Evolutionary conservation across 2,329 filamentous ascomycete species (phyloP).

Genomic region (Talaromyces islandicus): DNA sequence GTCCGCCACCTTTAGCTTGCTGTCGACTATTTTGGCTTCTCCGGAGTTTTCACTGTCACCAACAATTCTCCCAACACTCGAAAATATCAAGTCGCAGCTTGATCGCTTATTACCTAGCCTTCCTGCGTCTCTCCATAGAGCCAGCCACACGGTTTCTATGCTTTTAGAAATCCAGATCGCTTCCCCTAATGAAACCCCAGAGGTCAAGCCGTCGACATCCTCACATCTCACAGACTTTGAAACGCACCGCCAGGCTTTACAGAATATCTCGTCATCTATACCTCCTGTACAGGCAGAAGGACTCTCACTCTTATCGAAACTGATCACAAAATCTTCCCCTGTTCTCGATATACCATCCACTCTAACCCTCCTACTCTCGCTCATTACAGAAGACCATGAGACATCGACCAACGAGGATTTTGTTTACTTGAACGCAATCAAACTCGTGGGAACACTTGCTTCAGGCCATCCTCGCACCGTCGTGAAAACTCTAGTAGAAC

Average conservation of each 20-base stretch:
- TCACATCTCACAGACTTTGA: conserved; percentile 32
- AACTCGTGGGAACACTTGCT: conserved; percentile 33
- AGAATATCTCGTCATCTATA: conserved; percentile 33
- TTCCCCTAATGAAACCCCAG: conserved; percentile 18
- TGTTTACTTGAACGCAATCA: conserved; percentile 39
- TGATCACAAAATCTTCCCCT: conserved; percentile 36
- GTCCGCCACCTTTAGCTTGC: conserved; percentile 35
- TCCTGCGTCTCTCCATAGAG: conserved; percentile 26
- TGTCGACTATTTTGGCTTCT: conserved; percentile 38
- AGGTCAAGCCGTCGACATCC: conserved; percentile 15
- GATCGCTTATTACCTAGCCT: conserved; percentile 31
- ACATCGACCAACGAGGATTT: conserved; percentile 34
- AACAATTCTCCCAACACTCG: conserved; percentile 23
- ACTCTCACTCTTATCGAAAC: conserved; percentile 32
- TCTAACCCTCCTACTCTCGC: conserved; percentile 32
- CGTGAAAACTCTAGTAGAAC: conserved; percentile 33
- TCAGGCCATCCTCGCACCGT: conserved; percentile 38
- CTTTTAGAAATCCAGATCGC: conserved; percentile 36
- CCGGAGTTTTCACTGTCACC: conserved; percentile 31
- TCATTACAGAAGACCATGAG: conserved; percentile 29
- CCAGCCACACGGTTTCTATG: conserved; percentile 37
- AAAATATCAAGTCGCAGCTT: conserved; percentile 28
- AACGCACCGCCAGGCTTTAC: conserved; percentile 35
- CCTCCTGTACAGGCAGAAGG: conserved; percentile 40
- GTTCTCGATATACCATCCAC: conserved; percentile 40